Conservation (phyloP, 164 flowering plant species). For the Aristolochia fimbriata region DNA sequence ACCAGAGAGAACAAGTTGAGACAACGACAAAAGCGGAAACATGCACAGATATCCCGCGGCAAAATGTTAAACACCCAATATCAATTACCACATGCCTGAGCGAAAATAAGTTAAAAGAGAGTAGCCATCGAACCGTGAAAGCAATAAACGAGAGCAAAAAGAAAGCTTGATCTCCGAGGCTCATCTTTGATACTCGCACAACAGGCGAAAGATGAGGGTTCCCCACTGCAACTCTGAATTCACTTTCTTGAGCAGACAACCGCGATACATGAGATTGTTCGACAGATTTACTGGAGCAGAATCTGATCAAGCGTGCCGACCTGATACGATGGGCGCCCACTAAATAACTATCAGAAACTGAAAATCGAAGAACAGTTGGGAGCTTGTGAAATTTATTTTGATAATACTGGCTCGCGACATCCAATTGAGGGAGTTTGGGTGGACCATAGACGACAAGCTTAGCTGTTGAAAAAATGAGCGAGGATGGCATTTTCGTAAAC, state of each 20-base stretch:
- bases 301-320: constrained; percentile 10
- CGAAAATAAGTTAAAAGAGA: neutral
- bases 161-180: constrained; percentile 63
- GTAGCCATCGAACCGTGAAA: constrained; percentile 42
- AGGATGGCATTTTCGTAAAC: no score
- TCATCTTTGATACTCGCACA: constrained; percentile 31
- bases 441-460: no score
- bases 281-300: constrained; percentile 1
- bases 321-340: neutral
- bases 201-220: constrained; percentile 20
- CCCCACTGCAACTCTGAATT: constrained; percentile 31
- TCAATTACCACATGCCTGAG: no score
- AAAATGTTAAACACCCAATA: no score
- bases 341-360: neutral
- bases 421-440: no score
- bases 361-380: neutral
- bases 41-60: no score
- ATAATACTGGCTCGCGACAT: no score
- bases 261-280: constrained; percentile 1
- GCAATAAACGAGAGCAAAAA: constrained; percentile 62
- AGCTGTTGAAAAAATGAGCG: no score
- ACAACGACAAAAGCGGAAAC: no score
- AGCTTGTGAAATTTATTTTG: no score
- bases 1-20: no score
- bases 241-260: constrained; percentile 6